Percentiles rank a stretch among this genome's conserved stretches.
phyloP scores from a whole-genome alignment of 1,284 basidiomycete species.

The Schizophyllum commune region DNA sequence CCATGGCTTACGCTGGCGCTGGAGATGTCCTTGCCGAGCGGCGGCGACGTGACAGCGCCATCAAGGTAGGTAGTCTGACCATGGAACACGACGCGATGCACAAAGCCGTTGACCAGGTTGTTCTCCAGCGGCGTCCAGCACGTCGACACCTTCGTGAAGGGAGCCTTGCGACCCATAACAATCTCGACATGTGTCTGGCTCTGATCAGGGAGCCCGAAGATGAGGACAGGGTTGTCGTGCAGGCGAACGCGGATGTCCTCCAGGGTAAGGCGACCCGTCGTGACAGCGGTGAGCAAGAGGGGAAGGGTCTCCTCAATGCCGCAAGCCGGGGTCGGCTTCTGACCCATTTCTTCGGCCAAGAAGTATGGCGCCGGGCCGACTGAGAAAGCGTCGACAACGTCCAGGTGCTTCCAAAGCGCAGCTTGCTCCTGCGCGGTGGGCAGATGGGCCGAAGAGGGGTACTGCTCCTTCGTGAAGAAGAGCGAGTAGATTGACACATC shows the following conservation, averaged over 20 bases:
- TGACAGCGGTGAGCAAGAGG: slow-evolving; percentile 83
- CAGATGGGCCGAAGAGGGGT: slow-evolving; percentile 58
- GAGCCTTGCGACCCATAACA: slow-evolving; percentile 72
- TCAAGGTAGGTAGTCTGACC: slow-evolving; percentile 92
- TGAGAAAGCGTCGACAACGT: slow-evolving; percentile 87
- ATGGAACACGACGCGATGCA: slow-evolving; percentile 90
- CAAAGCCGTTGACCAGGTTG: slow-evolving; percentile 59
- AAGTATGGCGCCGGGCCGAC: slow-evolving; percentile 81
- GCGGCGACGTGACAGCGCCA: slow-evolving; percentile 62
- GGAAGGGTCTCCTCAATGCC: slow-evolving; percentile 89
- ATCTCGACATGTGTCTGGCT: slow-evolving; percentile 89
- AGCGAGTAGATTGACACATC: slow-evolving; percentile 92
- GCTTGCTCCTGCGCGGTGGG: slow-evolving; percentile 78
- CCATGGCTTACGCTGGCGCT: slow-evolving; percentile 51
- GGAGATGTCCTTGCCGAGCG: slow-evolving; percentile 80
- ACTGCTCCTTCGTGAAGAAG: slow-evolving; percentile 82
- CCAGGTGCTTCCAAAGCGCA: slow-evolving; percentile 83
- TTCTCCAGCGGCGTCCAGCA: slow-evolving; percentile 85
- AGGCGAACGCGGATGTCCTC: slow-evolving; percentile 78
- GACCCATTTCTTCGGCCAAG: slow-evolving; percentile 62
- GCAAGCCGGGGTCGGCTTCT: slow-evolving; percentile 62
- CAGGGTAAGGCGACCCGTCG: slow-evolving; percentile 73
- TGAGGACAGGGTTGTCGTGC: slow-evolving; percentile 87
- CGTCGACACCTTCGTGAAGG: slow-evolving; percentile 41
- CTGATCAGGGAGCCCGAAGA: slow-evolving; percentile 89